Base-by-base conservation (phyloP, 2,329 filamentous ascomycete genomes). In the Colletotrichum truncatum region DNA sequence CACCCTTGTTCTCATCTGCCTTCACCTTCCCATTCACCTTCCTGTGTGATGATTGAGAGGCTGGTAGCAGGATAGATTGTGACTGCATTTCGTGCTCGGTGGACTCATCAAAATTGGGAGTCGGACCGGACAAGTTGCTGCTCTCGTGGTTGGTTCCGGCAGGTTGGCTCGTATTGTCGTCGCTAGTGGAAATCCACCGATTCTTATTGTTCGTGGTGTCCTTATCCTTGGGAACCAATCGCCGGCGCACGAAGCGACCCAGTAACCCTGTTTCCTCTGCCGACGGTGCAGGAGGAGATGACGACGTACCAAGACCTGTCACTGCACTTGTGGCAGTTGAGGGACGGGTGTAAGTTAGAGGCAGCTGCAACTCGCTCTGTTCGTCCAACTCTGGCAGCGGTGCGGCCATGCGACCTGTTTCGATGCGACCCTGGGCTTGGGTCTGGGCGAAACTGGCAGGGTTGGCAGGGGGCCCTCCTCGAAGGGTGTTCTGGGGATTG, bases 401-500 rank as follows among this genome's bases (percentile, higher is more conserved):
- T 46, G 58, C 58, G 26, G 26, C 63, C 23, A 56, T 34, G 48
- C 48, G 61, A 48, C 55, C 61, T 46, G 38, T 64, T 23, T 53
- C 56, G 28, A 54, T 54, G 51, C 53, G 36, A 63, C 57, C 63
- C 43, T 63, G 58, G n/a, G 23, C 51, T 23, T 54, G 57, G 41
- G 32, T n/a, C 25, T 45, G 45, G 60, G 32, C 21, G 30, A 14
- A 28, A 14, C 18, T 28, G 21, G 28, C 39, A 48, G 54, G 54
- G 41, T 57, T 28, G 54, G 54, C 63, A 43, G 34, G 23, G 55
- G 43, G 39, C 16, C 6, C 25, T 41, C 48, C 48, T 23, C 57
- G 43, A 10, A 63, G 28, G 41, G 63, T 66, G 51, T 66, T 66
- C 63, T 63, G 63, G 51, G 63, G 63, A 66, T 66, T 66, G 63